Base-by-base conservation (phyloP, 1,284 basidiomycete genomes). In the Phlebopus sp. region DNA sequence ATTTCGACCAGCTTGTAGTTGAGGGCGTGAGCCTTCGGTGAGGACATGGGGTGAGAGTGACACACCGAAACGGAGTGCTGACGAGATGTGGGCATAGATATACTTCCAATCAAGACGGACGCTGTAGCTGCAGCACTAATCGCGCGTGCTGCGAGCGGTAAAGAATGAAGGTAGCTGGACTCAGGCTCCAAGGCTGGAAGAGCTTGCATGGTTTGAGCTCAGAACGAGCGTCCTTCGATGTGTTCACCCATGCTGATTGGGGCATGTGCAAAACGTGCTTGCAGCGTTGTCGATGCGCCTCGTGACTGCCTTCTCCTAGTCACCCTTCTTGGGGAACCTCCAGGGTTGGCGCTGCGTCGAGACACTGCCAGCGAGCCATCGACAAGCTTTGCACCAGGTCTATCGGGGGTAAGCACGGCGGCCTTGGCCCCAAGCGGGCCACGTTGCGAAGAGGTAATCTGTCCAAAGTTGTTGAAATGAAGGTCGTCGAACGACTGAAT, bases 1-100 rank as follows among this genome's bases (percentile, higher is more conserved):
- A 69, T 65, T 55, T 69, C 63, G 52, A 66, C 66, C 62, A 65
- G 62, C 63, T 65, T 62, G 39, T 46, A 52, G 37, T 53, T 45
- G 27, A 43, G 38, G 44, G 29, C 41, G 43, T 64, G 47, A 63
- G 53, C 27, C 2, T 39, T 23, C 17, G 46, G 50, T 23, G 35
- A 48, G 15, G 34, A 44, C 52, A 64, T 59, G 47, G 17, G 39
- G 40, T 14, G 49, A 36, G 50, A 41, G 37, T 32, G 30, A 53
- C 66, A 49, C 59, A 64, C 63, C 61, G 63, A 68, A 54, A 67
- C 40, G 42, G 53, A 51, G 50, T 60, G 51, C 46, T 49, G 53
- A 51, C 57, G 63, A 46, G 53, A 60, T 18, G 53, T 37, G 29
- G 62, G 62, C 45, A 67, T 52, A 30, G 64, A 65, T 47, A 65